A percentile compares a stretch with the other conserved stretches of the same genome.
Conservation (phyloP, 73 alveolate genomes). For the Diophrys appendiculata region DNA sequence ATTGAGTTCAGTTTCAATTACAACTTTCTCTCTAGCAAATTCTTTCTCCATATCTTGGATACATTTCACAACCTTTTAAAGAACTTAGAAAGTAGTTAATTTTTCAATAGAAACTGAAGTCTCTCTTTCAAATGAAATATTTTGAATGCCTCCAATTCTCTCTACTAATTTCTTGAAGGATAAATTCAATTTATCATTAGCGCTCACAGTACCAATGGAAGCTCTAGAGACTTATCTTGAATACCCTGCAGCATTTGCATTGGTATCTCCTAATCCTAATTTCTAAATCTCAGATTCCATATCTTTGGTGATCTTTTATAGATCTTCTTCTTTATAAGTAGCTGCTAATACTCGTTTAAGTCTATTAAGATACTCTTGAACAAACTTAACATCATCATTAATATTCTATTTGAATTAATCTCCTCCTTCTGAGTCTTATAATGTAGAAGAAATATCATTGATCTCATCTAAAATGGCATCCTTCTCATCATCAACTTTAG, state of each 20-base stretch:
- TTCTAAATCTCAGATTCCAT: constrained; percentile 1
- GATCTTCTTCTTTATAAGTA: constrained; percentile 14
- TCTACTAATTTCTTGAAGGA: neutral
- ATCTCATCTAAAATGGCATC: neutral
- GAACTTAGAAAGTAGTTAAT: neutral
- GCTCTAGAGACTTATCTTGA: neutral
- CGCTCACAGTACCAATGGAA: neutral
- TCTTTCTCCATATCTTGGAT: constrained; percentile 1
- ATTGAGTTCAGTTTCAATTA: neutral
- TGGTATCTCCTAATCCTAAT: constrained; percentile 5
- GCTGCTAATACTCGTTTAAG: constrained; percentile 1
- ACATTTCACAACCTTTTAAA: neutral
- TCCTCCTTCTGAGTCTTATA: neutral
- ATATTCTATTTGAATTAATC: neutral
- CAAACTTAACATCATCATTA: neutral
- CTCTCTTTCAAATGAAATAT: neutral
- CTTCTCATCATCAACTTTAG: neutral
- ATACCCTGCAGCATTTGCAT: neutral
- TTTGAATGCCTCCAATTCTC: neutral
- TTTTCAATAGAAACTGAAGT: neutral
- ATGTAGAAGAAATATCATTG: neutral
- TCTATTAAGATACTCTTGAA: neutral
- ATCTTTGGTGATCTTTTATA: constrained; percentile 11
- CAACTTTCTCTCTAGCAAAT: neutral
- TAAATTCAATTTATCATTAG: neutral